phyloP scores from a whole-genome alignment of 2,329 filamentous ascomycete species.

The Aspergillus udagawae region DNA sequence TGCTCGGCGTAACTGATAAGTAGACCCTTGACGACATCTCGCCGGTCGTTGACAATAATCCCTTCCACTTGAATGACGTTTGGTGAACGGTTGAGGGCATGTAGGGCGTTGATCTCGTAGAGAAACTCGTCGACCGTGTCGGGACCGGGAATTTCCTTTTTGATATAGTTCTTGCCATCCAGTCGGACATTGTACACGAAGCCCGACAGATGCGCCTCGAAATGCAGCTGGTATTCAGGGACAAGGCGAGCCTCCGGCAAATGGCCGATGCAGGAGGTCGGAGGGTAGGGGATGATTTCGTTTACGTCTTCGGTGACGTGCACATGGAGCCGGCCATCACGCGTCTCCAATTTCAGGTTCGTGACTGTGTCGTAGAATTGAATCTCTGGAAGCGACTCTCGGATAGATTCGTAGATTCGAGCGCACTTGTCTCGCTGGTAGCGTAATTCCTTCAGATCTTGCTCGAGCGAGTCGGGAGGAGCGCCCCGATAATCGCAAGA shows the following conservation, averaged over 20 bases:
- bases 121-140: constrained; percentile 95
- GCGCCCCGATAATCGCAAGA: constrained; percentile 88
- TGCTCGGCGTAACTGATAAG: constrained; percentile 83
- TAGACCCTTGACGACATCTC: constrained; percentile 74
- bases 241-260: constrained; percentile 49
- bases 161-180: constrained; percentile 69
- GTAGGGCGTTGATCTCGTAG: constrained; percentile 95
- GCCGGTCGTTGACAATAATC: constrained; percentile 75
- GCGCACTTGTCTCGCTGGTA: constrained; percentile 90
- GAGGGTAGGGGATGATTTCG: constrained; percentile 87
- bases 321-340: constrained; percentile 81
- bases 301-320: constrained; percentile 97
- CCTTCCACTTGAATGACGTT: constrained; percentile 85
- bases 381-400: constrained; percentile 86
- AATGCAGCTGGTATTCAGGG: constrained; percentile 71
- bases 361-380: constrained; percentile 96
- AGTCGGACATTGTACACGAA: constrained; percentile 93
- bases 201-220: constrained; percentile 90
- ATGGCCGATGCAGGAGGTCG: constrained; percentile 68
- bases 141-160: constrained; percentile 95
- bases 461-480: constrained; percentile 76
- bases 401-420: constrained; percentile 90
- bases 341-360: constrained; percentile 89
- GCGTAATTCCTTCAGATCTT: constrained; percentile 70
- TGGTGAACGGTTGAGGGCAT: constrained; percentile 65